A percentile compares a stretch with the other conserved stretches of the same genome.
These are phyloP conservation scores for Aureobasidium mangrovei DNA, from an alignment of 2,329 filamentous ascomycete species.

Conservation along the genomic window DNA sequence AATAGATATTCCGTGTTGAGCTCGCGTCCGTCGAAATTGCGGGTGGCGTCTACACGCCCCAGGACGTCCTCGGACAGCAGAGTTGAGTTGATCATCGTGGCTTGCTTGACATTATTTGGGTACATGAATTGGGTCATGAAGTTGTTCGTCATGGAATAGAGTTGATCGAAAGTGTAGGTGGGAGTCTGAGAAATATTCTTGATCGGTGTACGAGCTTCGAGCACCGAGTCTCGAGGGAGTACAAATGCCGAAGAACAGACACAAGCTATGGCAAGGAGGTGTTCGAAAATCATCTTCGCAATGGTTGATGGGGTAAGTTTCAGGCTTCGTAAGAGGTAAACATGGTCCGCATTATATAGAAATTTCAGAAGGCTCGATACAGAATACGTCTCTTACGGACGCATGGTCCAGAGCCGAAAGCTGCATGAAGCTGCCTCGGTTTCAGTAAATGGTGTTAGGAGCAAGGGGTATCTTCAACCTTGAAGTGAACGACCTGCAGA, in stretches of 20 bases:
- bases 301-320: background rate
- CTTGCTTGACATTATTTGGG: background rate
- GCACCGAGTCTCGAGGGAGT: background rate
- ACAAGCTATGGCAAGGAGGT: background rate
- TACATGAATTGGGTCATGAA: constrained; percentile 4
- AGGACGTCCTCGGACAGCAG: background rate
- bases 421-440: no score
- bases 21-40: background rate
- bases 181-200: background rate
- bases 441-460: no score
- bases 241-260: background rate
- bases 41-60: background rate
- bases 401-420: no score
- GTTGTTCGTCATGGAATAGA: background rate
- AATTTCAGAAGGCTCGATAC: no score
- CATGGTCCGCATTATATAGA: no score
- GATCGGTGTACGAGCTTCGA: background rate
- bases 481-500: no score
- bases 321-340: no score
- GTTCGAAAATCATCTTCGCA: background rate
- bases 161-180: background rate
- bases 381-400: no score
- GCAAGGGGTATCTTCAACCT: no score
- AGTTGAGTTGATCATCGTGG: background rate
- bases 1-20: constrained; percentile 6